phyloP scores from a whole-genome alignment of 371 early-diverging fungal species.

The Apophysomyces sp. region DNA sequence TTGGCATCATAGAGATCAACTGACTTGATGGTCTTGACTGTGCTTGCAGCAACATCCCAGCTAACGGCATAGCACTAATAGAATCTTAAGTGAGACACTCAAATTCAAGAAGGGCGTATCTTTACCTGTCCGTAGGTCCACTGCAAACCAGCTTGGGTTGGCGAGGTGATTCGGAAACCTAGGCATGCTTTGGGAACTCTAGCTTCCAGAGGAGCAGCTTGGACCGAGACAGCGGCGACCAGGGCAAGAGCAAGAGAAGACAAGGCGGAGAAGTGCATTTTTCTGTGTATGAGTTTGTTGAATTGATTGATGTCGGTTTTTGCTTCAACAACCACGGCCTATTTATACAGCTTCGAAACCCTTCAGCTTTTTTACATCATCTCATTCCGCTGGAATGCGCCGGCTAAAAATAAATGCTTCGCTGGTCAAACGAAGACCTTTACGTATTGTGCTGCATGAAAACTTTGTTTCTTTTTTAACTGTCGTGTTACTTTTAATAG shows the following conservation, averaged over 20 bases:
- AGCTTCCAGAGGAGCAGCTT: slow-evolving; percentile 5
- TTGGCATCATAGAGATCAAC: slow-evolving; percentile 21
- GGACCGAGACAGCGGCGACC: slow-evolving; percentile 2
- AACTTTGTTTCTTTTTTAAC: background rate
- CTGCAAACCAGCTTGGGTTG: slow-evolving; percentile 17
- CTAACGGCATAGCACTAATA: slow-evolving; percentile 25
- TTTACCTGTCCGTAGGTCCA: slow-evolving; percentile 29
- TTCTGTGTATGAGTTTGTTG: background rate
- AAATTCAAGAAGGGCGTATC: background rate
- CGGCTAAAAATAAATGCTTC: background rate
- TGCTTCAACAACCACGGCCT: background rate
- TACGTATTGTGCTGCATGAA: background rate
- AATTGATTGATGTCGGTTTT: background rate
- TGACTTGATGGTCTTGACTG: slow-evolving; percentile 8
- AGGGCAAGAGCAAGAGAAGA: background rate
- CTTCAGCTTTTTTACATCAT: background rate
- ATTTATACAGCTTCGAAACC: background rate
- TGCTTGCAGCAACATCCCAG: slow-evolving; percentile 26
- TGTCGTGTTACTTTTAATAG: background rate
- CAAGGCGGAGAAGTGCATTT: background rate
- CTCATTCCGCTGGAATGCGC: background rate
- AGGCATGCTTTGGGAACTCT: slow-evolving; percentile 22
- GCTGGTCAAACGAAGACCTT: background rate
- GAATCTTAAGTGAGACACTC: background rate
- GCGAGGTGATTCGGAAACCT: slow-evolving; percentile 36